Base-by-base conservation (phyloP, 2,329 filamentous ascomycete genomes). In the Botrytis porri region DNA sequence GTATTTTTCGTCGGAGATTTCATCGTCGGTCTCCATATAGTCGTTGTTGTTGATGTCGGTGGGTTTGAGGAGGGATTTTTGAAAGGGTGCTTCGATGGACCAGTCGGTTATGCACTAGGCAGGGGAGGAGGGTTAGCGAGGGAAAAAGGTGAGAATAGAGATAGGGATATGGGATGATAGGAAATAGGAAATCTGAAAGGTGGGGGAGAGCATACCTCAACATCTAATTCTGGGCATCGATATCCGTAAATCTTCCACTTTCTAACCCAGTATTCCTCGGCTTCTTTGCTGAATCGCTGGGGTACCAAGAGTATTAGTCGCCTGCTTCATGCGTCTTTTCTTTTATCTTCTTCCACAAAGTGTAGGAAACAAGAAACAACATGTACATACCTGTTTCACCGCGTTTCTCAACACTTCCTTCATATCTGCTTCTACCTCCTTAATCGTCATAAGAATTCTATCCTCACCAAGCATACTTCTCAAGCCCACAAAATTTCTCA, bases 301-400 rank as follows among this genome's bases (percentile, higher is more conserved):
- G 7, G 25, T 3, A 43, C 18, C 45, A 54, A 66, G 45, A 66
- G 6, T 20, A 9, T 66, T 54, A 65, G 63, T 35, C 29, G 3
- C 3, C 2, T 1, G 35, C 14, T 16, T 8, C 2, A 12, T 1
- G 1, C 1, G 35, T 10, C n/a, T 29, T 22, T 29, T 12, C 1
- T 32, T 3, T 45, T 4, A 1, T 20, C 39, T 14, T 35, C 18
- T 3, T 29, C 6, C 18, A 22, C 4, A 22, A 8, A 48, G 0
- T 1, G 25, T 7, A 22, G 8, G 2, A 20, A 12, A 16, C 35
- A 12, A n/a, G 12, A 18, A 37, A 3, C 14, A 0, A n/a, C 2
- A 51, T 12, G 8, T 32, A 54, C 64, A 54, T 29, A 66, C 64
- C 64, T 67, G 65, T 8, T 29, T 48, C 16, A 67, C 65, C 3